These are phyloP conservation scores for Aquilaria agallochum DNA, from an alignment of 441 rosid genomes.

Conservation along the genomic window DNA sequence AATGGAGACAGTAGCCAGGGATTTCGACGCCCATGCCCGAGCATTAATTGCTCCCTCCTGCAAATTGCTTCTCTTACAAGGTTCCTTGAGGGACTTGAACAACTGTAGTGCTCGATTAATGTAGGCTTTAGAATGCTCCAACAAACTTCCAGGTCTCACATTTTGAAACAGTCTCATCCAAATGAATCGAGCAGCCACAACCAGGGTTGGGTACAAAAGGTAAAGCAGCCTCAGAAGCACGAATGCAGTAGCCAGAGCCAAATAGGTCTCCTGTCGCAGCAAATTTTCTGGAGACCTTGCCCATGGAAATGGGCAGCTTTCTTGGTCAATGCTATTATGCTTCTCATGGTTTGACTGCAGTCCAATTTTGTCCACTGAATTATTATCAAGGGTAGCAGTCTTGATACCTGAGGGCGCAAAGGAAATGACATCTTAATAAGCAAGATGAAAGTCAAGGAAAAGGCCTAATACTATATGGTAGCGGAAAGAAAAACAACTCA, in stretches of 20 bases:
- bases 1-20: constrained; percentile 86
- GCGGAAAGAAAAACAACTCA: background rate
- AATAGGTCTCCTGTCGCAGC: constrained; percentile 75
- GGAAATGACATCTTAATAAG: background rate
- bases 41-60: constrained; percentile 92
- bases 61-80: constrained; percentile 77
- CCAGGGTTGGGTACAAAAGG: constrained; percentile 49
- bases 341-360: constrained; percentile 41
- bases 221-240: constrained; percentile 58
- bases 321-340: constrained; percentile 45
- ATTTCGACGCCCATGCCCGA: constrained; percentile 90
- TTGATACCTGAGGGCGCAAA: constrained; percentile 44
- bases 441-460: background rate
- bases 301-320: constrained; percentile 92
- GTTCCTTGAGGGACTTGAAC: constrained; percentile 53
- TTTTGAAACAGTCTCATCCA: constrained; percentile 53
- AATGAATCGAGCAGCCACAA: constrained; percentile 31
- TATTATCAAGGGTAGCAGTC: constrained; percentile 34
- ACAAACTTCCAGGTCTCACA: constrained; percentile 46
- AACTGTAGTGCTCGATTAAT: constrained; percentile 49
- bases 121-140: constrained; percentile 63
- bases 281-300: constrained; percentile 94
- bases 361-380: constrained; percentile 35
- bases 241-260: constrained; percentile 66
- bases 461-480: background rate